Conservation (phyloP, 2,329 filamentous ascomycete species). For the Dothiorella sarmentorum region DNA sequence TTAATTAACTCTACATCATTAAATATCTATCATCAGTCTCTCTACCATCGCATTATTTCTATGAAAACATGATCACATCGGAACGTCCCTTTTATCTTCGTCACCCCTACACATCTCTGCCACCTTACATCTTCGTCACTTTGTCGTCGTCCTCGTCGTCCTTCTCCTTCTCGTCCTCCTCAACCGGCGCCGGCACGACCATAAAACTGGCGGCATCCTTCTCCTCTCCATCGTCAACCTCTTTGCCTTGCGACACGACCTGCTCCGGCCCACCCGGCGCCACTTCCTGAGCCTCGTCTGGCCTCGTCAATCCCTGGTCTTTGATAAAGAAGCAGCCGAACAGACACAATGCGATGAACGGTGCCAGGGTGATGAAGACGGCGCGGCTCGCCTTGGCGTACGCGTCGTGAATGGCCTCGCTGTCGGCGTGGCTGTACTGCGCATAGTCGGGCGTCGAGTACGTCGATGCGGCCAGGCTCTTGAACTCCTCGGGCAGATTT, state of each 20-base stretch:
- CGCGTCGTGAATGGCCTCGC: slow-evolving; percentile 13
- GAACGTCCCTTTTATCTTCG: too few species aligned
- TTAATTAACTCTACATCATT: too few species aligned
- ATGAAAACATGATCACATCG: too few species aligned
- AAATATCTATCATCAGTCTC: too few species aligned
- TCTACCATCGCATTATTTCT: too few species aligned
- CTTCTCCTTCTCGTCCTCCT: background rate
- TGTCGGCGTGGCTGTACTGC: background rate
- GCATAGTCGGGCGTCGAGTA: slow-evolving; percentile 13
- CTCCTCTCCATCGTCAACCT: slow-evolving; percentile 5
- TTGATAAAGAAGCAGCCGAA: slow-evolving; percentile 18
- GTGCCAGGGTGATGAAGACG: slow-evolving; percentile 18
- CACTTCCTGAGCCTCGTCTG: slow-evolving; percentile 8
- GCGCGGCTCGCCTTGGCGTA: slow-evolving; percentile 18
- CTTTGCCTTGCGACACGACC: background rate
- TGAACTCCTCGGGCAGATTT: slow-evolving; percentile 14
- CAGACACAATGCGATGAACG: slow-evolving; percentile 17
- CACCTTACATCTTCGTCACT: background rate
- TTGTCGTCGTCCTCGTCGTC: background rate
- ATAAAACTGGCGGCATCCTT: background rate
- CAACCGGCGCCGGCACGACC: slow-evolving; percentile 3
- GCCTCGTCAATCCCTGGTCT: slow-evolving; percentile 13
- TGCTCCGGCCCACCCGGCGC: background rate
- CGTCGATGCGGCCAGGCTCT: slow-evolving; percentile 7
- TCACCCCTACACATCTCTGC: background rate